Base-by-base conservation (phyloP, 345 rosid species). In the Hevea brasiliensis region DNA sequence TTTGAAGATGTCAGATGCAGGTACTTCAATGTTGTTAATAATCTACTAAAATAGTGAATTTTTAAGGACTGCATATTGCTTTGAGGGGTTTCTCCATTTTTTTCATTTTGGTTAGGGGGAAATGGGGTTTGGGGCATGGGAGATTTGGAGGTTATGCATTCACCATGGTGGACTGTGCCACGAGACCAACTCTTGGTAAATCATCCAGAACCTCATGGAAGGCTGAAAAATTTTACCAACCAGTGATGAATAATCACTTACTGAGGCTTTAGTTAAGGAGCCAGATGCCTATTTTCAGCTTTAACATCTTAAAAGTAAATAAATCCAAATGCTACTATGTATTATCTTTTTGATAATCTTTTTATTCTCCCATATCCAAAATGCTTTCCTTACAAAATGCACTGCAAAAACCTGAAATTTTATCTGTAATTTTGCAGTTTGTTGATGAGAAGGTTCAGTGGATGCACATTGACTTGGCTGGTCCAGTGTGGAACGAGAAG, bases 401-500 rank as follows among this genome's bases (percentile, higher is more conserved):
- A 4, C 18, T 42, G 3, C 29, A 15, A 63, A 35, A 24, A 17
- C 47, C 64, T 70, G 29, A 21, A 70, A 23, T 27, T 68, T 41
- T 20, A 8, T 27, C 27, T 67, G 32, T 53, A 45, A 62, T 75
- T 20, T 65, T 65, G 80, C 89, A 95, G 99, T 95, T 89, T 81
- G 93, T 95, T 18, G 80, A 84, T 27, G 98, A 91, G 81, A 87
- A 89, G 84, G 94, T 92, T 65, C 91, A 91, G 14, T 95, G 99
- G 99, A 92, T 95, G 98, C 99, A 92, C 82, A 89, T 95, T 35
- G 99, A 95, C 84, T 74, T 92, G 65, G 98, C 99, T 67, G 99
- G 99, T 27, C 98, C 99, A 0, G 98, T 88, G 13, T 91, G 97
- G 94, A 88, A 60, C 15, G 97, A 92, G 15, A 95, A 92, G 92